phyloP scores from a whole-genome alignment of 2,329 filamentous ascomycete species.

The Geosmithia morbida region DNA sequence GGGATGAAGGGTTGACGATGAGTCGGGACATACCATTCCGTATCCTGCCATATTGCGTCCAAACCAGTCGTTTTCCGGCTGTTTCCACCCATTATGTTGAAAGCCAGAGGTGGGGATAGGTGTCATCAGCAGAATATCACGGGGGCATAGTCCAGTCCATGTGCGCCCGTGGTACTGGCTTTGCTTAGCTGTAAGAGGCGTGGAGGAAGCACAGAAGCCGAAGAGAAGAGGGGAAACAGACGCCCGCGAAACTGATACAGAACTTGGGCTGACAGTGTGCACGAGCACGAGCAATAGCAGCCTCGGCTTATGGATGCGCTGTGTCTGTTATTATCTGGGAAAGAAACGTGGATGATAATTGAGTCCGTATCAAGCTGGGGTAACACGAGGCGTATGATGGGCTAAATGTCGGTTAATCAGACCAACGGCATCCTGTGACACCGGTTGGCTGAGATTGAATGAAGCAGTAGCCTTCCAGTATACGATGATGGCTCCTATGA shows the following conservation, averaged over 20 bases:
- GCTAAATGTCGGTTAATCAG: background rate
- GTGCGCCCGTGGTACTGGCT: background rate
- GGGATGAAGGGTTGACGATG: background rate
- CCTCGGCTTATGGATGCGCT: background rate
- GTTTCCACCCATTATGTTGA: slow-evolving; percentile 8
- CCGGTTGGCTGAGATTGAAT: background rate
- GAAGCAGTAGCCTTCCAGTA: background rate
- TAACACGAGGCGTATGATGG: background rate
- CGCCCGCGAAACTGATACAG: no score
- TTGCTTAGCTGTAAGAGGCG: background rate
- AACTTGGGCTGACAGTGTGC: background rate
- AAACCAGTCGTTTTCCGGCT: slow-evolving; percentile 15
- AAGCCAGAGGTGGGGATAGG: background rate
- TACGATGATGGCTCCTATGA: no score
- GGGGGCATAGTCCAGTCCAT: background rate
- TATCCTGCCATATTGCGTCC: slow-evolving; percentile 59
- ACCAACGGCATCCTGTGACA: background rate
- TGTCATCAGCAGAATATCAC: background rate
- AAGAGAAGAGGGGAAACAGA: no score
- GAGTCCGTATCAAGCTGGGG: background rate
- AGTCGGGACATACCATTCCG: slow-evolving; percentile 49
- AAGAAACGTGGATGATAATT: background rate
- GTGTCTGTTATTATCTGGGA: background rate
- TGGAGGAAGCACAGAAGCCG: background rate
- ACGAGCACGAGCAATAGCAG: background rate